A percentile compares a stretch with the other conserved stretches of the same genome.
These are phyloP conservation scores for Penicillium capsulatum DNA, from an alignment of 2,329 filamentous ascomycete species.

Conservation along the genomic window DNA sequence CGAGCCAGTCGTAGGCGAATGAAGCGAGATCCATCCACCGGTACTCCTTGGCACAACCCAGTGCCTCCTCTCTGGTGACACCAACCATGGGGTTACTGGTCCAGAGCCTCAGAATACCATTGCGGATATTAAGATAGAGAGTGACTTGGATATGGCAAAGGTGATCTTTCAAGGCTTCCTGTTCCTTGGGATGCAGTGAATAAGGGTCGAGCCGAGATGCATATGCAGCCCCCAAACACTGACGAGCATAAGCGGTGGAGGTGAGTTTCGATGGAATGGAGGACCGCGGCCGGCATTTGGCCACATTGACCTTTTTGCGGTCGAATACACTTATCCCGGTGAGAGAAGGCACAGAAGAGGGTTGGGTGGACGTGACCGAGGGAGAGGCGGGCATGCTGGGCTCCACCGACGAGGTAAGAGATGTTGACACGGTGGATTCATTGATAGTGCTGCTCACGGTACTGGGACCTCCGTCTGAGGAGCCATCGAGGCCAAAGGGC, in stretches of 20 bases:
- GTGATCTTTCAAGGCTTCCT: conserved; percentile 71
- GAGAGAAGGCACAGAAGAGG: conserved; percentile 13
- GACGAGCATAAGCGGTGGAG: conserved; percentile 75
- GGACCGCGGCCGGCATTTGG: conserved; percentile 66
- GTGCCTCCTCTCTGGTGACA: conserved; percentile 77
- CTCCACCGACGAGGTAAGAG: conserved; percentile 22
- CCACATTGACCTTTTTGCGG: conserved; percentile 27
- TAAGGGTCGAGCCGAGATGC: conserved; percentile 87
- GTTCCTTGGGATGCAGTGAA: conserved; percentile 78
- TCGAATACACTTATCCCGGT: conserved; percentile 21
- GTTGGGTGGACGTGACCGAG: conserved; percentile 16
- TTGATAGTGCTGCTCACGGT: conserved; percentile 24
- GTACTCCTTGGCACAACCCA: conserved; percentile 81
- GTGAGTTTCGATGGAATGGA: conserved; percentile 76
- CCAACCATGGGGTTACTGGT: conserved; percentile 76
- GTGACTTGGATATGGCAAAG: conserved; percentile 88
- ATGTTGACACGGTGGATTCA: conserved; percentile 25
- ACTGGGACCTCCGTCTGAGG: conserved; percentile 11
- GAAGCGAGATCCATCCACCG: conserved; percentile 87
- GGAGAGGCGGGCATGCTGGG: conserved; percentile 28
- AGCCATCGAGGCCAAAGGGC: too few relatives aligned
- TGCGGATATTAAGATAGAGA: conserved; percentile 91
- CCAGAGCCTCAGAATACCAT: conserved; percentile 89
- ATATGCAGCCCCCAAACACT: conserved; percentile 86
- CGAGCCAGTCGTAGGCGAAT: conserved; percentile 87